phyloP scores from a whole-genome alignment of 2,329 filamentous ascomycete species.

The Penicillium crustosum region DNA sequence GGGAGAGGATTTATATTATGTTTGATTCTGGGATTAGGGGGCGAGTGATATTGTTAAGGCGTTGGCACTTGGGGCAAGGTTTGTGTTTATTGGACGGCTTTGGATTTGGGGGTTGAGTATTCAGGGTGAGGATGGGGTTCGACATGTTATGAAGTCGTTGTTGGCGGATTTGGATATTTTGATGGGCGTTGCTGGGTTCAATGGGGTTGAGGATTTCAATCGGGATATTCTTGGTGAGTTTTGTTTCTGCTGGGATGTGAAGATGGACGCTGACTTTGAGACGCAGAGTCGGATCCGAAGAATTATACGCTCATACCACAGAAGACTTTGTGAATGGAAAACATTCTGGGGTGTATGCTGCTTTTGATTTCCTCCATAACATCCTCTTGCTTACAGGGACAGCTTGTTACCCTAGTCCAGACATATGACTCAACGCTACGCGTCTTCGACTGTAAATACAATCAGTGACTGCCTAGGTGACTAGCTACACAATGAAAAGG shows the following conservation, averaged over 20 bases:
- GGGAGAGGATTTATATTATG: constrained; percentile 55
- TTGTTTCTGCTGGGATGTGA: neutral
- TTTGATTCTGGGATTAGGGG: constrained; percentile 60
- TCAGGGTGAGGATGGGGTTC: constrained; percentile 60
- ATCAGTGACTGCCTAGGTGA: neutral
- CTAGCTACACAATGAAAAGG: neutral
- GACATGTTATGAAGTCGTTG: constrained; percentile 62
- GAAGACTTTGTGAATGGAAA: constrained; percentile 23
- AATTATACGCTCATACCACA: constrained; percentile 42
- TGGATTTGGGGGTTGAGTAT: constrained; percentile 62
- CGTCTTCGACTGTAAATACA: too few species aligned
- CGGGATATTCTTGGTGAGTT: constrained; percentile 37
- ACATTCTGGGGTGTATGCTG: neutral
- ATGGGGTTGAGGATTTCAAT: constrained; percentile 54
- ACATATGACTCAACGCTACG: neutral
- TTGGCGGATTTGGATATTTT: constrained; percentile 63
- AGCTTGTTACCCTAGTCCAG: neutral
- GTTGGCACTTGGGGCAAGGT: constrained; percentile 60
- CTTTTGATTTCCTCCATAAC: neutral
- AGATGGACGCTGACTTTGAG: constrained; percentile 8
- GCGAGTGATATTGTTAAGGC: constrained; percentile 62
- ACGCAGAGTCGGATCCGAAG: constrained; percentile 46
- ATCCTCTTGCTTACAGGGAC: neutral
- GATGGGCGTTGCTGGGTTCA: constrained; percentile 60
- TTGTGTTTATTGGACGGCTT: constrained; percentile 61